Percentiles rank a stretch among this genome's conserved stretches.
Conservation (phyloP, 2,329 filamentous ascomycete species). For the Cercospora sojina region DNA sequence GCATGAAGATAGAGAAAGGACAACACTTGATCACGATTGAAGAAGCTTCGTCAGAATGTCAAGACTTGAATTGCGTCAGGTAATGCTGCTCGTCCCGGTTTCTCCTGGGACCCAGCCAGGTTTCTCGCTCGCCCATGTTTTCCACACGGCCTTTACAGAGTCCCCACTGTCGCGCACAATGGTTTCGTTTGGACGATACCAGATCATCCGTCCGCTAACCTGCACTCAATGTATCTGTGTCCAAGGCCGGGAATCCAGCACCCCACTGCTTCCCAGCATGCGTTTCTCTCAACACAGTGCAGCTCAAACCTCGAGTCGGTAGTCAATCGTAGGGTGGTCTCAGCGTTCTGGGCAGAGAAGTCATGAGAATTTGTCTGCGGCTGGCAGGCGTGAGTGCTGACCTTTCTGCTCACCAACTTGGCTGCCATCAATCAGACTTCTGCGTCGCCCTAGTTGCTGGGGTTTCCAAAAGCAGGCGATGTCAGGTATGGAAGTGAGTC, state of each 20-base stretch:
- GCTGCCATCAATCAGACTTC: neutral
- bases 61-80: neutral
- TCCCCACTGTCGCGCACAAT: neutral
- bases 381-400: neutral
- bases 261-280: neutral
- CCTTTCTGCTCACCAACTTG: neutral
- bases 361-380: neutral
- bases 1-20: slow-evolving; percentile 12
- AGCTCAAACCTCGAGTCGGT: neutral
- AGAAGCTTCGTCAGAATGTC: neutral
- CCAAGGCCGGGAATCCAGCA: neutral
- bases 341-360: neutral
- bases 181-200: neutral
- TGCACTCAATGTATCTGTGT: neutral
- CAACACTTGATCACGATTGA: neutral
- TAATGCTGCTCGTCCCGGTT: neutral
- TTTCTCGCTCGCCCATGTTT: neutral
- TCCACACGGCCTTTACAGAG: neutral
- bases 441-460: neutral
- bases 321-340: neutral
- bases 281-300: neutral
- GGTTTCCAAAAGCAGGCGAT: neutral
- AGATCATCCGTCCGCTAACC: neutral
- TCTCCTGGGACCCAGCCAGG: neutral
- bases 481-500: neutral